phyloP scores from a whole-genome alignment of 768 basidiomycete genomes.

The Hypholoma fasciculare region DNA sequence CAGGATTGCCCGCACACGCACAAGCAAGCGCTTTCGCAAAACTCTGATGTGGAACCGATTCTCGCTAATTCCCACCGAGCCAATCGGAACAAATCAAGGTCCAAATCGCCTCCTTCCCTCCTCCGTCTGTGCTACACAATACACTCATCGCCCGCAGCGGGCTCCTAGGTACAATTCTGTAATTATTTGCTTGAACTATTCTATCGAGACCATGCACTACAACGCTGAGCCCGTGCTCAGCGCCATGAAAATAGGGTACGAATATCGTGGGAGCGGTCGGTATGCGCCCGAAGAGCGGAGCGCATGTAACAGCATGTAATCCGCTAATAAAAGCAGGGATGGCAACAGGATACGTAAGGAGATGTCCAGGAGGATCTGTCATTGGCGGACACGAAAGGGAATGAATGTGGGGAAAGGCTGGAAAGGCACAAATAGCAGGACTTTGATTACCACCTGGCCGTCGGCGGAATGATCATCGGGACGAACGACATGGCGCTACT shows the following conservation, averaged over 20 bases:
- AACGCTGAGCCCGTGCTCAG: constrained; percentile 9
- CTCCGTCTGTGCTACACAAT: background rate
- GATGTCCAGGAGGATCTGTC: constrained; percentile 40
- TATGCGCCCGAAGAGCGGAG: constrained; percentile 45
- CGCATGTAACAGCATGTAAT: constrained; percentile 29
- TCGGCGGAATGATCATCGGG: constrained; percentile 14
- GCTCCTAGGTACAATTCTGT: too few relatives aligned
- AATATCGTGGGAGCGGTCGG: constrained; percentile 49
- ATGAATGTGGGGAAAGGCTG: constrained; percentile 43
- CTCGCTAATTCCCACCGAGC: constrained; percentile 56
- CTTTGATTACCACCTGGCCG: too few relatives aligned
- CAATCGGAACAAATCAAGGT: constrained; percentile 60
- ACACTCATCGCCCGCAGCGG: background rate
- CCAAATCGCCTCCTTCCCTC: constrained; percentile 18
- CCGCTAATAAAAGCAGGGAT: constrained; percentile 43
- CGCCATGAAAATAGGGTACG: constrained; percentile 33
- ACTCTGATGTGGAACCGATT: constrained; percentile 47
- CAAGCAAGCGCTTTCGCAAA: constrained; percentile 64
- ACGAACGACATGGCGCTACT: too few relatives aligned
- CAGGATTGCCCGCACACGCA: constrained; percentile 58
- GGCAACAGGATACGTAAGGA: constrained; percentile 55
- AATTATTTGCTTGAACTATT: constrained; percentile 18
- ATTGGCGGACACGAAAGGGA: constrained; percentile 29
- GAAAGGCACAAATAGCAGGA: constrained; percentile 24
- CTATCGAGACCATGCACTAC: constrained; percentile 15